These are phyloP conservation scores for Lobosporangium transversale DNA, from an alignment of 192 early-diverging fungal genomes.

Conservation along the genomic window DNA sequence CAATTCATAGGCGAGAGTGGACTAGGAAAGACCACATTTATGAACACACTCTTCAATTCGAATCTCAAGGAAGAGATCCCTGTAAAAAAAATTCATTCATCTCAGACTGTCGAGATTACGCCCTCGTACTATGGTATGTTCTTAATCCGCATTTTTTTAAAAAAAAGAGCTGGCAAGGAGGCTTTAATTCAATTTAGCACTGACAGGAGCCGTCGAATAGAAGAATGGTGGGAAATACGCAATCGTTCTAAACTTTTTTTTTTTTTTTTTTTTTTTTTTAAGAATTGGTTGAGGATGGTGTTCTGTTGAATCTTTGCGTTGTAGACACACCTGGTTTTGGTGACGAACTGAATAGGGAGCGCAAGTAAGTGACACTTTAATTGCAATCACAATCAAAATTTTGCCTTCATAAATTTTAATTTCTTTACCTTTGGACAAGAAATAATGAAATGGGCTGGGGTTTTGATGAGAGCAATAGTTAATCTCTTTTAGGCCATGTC, in stretches of 20 bases:
- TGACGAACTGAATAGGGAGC: slow-evolving; percentile 81
- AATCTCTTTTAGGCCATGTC: too few species aligned
- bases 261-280: slow-evolving; percentile 3
- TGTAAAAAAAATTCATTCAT: slow-evolving; percentile 57
- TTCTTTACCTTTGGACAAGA: too few species aligned
- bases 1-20: slow-evolving; percentile 89
- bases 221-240: too few species aligned
- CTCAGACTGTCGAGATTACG: slow-evolving; percentile 89
- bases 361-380: slow-evolving; percentile 67
- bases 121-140: slow-evolving; percentile 78
- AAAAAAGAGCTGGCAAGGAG: too few species aligned
- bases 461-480: too few species aligned
- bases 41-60: slow-evolving; percentile 97
- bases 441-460: too few species aligned
- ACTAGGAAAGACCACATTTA: slow-evolving; percentile 96
- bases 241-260: too few species aligned
- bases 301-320: slow-evolving; percentile 87
- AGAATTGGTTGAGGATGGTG: slow-evolving; percentile 92
- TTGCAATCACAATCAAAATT: too few species aligned
- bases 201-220: too few species aligned
- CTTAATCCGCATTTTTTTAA: neutral
- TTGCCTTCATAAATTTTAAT: too few species aligned
- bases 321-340: slow-evolving; percentile 92
- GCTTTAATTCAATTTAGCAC: too few species aligned
- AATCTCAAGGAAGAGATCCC: slow-evolving; percentile 84